Evolutionary conservation across 768 basidiomycete species (phyloP).

Genomic region (Scleroderma citrinum): DNA sequence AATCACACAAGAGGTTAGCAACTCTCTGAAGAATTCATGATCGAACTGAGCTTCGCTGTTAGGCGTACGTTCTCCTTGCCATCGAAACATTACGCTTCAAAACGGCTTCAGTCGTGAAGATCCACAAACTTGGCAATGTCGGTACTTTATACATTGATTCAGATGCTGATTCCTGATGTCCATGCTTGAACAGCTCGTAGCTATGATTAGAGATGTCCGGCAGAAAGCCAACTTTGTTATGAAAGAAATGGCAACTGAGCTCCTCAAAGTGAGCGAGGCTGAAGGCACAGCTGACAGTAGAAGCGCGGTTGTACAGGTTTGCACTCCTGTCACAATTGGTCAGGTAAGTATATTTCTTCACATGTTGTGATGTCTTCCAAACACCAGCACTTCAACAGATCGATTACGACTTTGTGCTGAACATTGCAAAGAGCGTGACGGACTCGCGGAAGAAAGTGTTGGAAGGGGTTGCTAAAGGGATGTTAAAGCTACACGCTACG

Average conservation of each 20-base stretch:
- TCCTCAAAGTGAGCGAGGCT: conserved; percentile 46
- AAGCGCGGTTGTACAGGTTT: conserved; percentile 46
- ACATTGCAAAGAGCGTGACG: conserved; percentile 55
- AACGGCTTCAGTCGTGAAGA: conserved; percentile 57
- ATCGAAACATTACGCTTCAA: conserved; percentile 75
- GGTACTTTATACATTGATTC: conserved; percentile 19
- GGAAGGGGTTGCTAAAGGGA: conserved; percentile 69
- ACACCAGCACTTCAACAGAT: conserved; percentile 34
- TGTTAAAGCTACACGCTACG: conserved; percentile 44
- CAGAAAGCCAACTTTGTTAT: conserved; percentile 45
- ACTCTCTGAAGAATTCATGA: neutral
- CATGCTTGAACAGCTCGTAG: conserved; percentile 45
- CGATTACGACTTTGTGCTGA: conserved; percentile 56
- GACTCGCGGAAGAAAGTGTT: conserved; percentile 68
- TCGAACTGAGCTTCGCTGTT: conserved; percentile 1
- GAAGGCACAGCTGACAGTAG: conserved; percentile 50
- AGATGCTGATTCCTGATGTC: conserved; percentile 2
- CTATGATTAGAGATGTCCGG: conserved; percentile 60
- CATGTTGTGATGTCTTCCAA: conserved; percentile 4
- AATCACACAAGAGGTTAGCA: conserved; percentile 64
- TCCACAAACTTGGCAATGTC: conserved; percentile 68
- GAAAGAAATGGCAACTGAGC: conserved; percentile 49
- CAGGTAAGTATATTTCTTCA: conserved; percentile 24
- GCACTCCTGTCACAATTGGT: conserved; percentile 34
- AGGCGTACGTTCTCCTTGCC: conserved; percentile 70